Conservation (phyloP, 2,329 filamentous ascomycete species). For the Diaporthe sp. region DNA sequence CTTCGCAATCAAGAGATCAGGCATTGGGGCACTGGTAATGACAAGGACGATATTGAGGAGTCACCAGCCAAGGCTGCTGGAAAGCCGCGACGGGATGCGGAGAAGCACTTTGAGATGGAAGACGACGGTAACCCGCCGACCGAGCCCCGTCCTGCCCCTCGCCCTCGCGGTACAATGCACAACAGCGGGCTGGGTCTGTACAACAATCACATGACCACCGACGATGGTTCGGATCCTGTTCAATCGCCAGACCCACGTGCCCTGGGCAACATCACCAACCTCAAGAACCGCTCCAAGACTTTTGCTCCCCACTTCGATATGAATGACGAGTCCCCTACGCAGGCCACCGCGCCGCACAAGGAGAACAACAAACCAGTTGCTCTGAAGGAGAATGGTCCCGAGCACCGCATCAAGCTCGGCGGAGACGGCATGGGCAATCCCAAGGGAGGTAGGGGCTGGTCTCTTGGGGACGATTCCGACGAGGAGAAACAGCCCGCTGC, state of each 20-base stretch:
- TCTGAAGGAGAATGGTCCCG: slow-evolving; percentile 44
- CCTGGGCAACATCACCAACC: slow-evolving; percentile 78
- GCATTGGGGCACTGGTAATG: slow-evolving; percentile 77
- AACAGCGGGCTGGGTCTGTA: slow-evolving; percentile 82
- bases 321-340: slow-evolving; percentile 74
- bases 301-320: slow-evolving; percentile 85
- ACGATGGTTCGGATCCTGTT: slow-evolving; percentile 60
- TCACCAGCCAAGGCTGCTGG: slow-evolving; percentile 71
- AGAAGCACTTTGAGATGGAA: slow-evolving; percentile 85
- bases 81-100: slow-evolving; percentile 82
- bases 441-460: slow-evolving; percentile 70
- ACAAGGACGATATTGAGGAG: slow-evolving; percentile 71
- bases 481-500: slow-evolving; percentile 56
- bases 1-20: slow-evolving; percentile 77
- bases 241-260: slow-evolving; percentile 58
- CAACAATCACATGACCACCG: slow-evolving; percentile 79
- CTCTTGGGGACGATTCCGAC: slow-evolving; percentile 66
- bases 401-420: slow-evolving; percentile 61
- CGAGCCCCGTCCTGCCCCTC: slow-evolving; percentile 59
- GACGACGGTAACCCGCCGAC: slow-evolving; percentile 77
- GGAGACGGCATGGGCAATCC: slow-evolving; percentile 78
- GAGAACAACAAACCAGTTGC: slow-evolving; percentile 64
- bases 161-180: slow-evolving; percentile 68
- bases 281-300: slow-evolving; percentile 79
- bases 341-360: slow-evolving; percentile 52